Base-by-base conservation (phyloP, 2,329 filamentous ascomycete species). In the Gliomastix tumulicola region DNA sequence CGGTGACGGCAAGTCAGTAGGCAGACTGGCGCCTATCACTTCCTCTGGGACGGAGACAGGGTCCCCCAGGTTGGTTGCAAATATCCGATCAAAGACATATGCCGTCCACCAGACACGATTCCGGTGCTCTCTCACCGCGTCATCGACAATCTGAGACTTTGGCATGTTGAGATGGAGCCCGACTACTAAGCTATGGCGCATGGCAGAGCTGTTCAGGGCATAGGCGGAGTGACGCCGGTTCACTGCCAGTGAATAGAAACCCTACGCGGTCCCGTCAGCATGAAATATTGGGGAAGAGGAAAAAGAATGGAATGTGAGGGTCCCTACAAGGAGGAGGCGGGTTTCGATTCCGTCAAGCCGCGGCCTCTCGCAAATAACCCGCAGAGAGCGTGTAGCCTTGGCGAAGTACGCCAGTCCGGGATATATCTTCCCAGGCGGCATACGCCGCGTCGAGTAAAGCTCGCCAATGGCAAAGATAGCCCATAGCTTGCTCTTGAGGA, bases 21-120 rank as follows among this genome's bases (percentile, higher is more conserved):
- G 67, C 6, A 64, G 44, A 19, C 66, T 59, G 5, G 67, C 61
- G 21, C 63, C 53, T 5, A 71, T 70, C 15, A 69, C 68, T 23
- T 66, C 59, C 35, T 73, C 68, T 11, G 60, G 57, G 6, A 73
- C 63, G 27, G 66, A 64, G 7, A 66, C 59, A 0, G 69, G 66
- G 18, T 70, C 60, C 0, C 68, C 66, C 35, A 71, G 57, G 32
- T 69, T 66, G 0, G 66, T 65, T 4, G 65, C 65, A 59, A 62
- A 69, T 54, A 71, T 63, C 3, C 68, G 59, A 38, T 69, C 65
- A 17, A 68, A 52, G 8, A 53, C 59, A 30, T 66, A 68, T 0
- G 63, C 55, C 0, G 64, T 66, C 63, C 62, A 66, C 56, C 60
- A 67, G 2, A 66, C 50, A 2, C 63, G 49, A 7, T 55, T 56